Base-by-base conservation (phyloP, 306 rosid species). In the Cicer judaicum region DNA sequence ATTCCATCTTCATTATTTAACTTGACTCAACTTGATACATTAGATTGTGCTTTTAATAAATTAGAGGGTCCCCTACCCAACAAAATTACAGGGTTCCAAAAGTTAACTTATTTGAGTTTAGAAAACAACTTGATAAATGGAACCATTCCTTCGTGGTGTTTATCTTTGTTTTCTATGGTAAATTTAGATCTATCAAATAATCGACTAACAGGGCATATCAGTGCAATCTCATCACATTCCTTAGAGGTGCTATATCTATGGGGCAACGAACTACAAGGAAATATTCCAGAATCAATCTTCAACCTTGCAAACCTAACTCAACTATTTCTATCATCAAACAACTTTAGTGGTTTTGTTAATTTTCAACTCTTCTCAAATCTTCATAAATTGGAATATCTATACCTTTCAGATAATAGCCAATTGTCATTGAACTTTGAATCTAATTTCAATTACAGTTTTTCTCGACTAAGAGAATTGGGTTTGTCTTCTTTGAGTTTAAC, bases 401-500 rank as follows among this genome's bases (percentile, higher is more conserved):
- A 41, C 5, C 64, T 72, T 55, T 72, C 65, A 21, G 0, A n/a
- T 0, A 55, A 56, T 24, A 53, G 41, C 4, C 41, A 42, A 55
- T 72, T 72, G 5, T 55, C 53, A 21, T 10, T 54, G 2, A 14
- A 36, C 10, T 34, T 52, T 8, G 34, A 50, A 10, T 4, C 60
- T 5, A 14, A 15, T 8, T 10, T 4, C 7, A 70, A 1, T 52
- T 52, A 70, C 38, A 70, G 0, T 50, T 52, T 70, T n/a, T 1
- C 15, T 16, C 0, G 1, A 12, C 10, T 70, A 2, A 0, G 0
- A 0, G 2, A 0, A 0, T 10, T 70, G 38, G 12, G 4, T 9
- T 18, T 71, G 48, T 69, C 65, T 3, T 71, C 65, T 10, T 0
- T 54, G 2, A 7, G 5, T 12, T 14, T 72, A 2, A 56, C 8